Evolutionary conservation across 495 filamentous ascomycete genomes (phyloP), one percentile per base, ranked within the genome.

Genomic region (Penicillium herquei): DNA sequence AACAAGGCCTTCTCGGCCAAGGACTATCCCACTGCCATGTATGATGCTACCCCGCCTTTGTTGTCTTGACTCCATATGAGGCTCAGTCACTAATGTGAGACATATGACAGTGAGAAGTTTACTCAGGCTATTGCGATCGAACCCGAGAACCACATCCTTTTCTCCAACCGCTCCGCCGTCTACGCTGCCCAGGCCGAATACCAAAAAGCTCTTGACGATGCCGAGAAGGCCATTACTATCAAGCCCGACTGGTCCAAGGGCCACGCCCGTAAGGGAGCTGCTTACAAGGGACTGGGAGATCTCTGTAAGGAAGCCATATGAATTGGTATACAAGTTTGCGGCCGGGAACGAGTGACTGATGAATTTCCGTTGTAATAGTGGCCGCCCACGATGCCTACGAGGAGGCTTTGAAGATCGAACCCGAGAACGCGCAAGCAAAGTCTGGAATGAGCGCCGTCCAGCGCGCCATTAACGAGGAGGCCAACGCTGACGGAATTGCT

Each of bases 221-320:
- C 95, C 49, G 86, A 87, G 64, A 96, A 96, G 80, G 90, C 90
- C 0, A 92, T 86, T 48, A 83, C 94, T 78, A 76, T 98, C 70
- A 98, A 98, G 79, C 89, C 94, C 12, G 93, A 98, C 78, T 98
- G 95, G 95, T 88, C 91, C 34, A 96, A 97, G 74, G 95, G 94
- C 63, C 94, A 91, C 84, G 84, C 86, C 42, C 85, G 94, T 45
- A 97, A 96, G 76, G 94, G 91, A 37, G 87, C 93, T 43, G 94
- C 94, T 49, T 78, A 90, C 30, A 94, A 94, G 71, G 94, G 94
- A 10, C 74, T 84, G 46, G 89, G 91, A 39, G 91, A 97, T 68
- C 83, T 97, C 16, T 63, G 85, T 88, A 78, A 58, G 80, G 12
- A 17, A 35, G 9, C 11, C 18, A 17, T 8, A 18, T 35, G 7